Evolutionary conservation across 1,139 yeast species (phyloP).

Genomic region (Scheffersomyces lignicola): DNA sequence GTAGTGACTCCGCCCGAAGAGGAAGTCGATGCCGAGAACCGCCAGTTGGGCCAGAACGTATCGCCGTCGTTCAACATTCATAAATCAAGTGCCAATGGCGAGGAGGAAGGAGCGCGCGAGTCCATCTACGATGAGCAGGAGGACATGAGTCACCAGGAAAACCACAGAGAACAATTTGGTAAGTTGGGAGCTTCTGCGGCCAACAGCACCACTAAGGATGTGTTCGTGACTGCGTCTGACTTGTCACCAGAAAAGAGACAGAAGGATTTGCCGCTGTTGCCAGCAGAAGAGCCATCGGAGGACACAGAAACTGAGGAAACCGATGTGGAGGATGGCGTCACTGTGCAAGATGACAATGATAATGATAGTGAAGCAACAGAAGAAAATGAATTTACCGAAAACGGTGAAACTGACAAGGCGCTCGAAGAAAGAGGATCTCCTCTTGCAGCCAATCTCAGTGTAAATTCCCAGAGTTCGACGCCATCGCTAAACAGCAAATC

Average conservation of each 20-base stretch:
- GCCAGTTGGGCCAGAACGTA: conserved; percentile 4
- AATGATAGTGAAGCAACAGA: conserved; percentile 2
- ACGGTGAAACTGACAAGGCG: conserved; percentile 14
- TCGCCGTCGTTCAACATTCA: conserved; percentile 15
- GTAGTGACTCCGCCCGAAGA: conserved; percentile 6
- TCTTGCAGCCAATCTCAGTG: conserved; percentile 4
- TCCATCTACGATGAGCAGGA: conserved; percentile 17
- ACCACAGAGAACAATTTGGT: conserved; percentile 6
- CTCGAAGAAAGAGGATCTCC: conserved; percentile 22
- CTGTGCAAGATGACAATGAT: conserved; percentile 5
- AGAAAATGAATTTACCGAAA: conserved; percentile 10
- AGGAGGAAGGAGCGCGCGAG: conserved; percentile 14
- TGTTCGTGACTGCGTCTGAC: conserved; percentile 43
- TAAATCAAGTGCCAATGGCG: conserved; percentile 7
- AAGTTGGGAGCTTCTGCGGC: conserved; percentile 16
- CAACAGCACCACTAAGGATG: conserved; percentile 27
- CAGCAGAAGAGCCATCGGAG: conserved; percentile 11
- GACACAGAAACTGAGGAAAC: conserved; percentile 9
- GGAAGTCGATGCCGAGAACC: conserved; percentile 12
- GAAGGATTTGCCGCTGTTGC: conserved; percentile 16
- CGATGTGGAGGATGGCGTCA: conserved; percentile 7
- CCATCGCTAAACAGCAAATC: conserved; percentile 1
- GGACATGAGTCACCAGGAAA: conserved; percentile 15
- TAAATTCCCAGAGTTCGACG: not conserved
- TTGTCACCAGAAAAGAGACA: conserved; percentile 14